phyloP scores from a whole-genome alignment of 2,329 filamentous ascomycete genomes.

The Aspergillus tubingensis region DNA sequence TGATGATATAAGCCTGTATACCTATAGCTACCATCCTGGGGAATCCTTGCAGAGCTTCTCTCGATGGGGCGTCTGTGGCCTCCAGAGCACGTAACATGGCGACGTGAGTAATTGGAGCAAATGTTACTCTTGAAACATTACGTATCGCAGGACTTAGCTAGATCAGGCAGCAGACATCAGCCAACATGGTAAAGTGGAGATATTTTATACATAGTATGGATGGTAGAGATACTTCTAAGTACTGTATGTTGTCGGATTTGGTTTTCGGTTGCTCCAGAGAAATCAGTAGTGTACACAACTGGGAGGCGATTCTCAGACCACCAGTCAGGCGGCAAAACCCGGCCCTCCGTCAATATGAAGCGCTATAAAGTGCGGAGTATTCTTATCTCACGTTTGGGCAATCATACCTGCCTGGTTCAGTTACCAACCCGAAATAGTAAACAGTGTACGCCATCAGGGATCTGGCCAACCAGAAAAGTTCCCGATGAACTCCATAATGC shows the following conservation, averaged over 20 bases:
- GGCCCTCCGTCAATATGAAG: not conserved
- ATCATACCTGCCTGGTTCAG: not conserved
- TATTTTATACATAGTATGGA: not conserved
- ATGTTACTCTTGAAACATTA: not conserved
- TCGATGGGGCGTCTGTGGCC: not conserved
- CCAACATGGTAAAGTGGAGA: not conserved
- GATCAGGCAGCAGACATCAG: not conserved
- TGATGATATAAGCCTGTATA: not conserved
- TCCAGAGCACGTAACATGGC: not conserved
- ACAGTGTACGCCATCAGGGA: not conserved
- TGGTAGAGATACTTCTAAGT: not conserved
- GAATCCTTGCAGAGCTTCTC: constrained; percentile 3
- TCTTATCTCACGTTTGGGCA: not conserved
- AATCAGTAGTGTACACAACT: not conserved
- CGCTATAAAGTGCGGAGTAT: not conserved
- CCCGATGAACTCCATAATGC: not conserved
- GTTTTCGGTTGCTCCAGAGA: not conserved
- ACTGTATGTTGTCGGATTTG: not conserved
- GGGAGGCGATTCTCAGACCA: not conserved
- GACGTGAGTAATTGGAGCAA: not conserved
- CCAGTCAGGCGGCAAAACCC: not conserved
- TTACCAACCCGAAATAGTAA: not conserved
- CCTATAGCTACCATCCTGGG: not conserved
- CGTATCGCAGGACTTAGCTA: not conserved
- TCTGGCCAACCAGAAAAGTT: not conserved